Evolutionary conservation across 2,329 filamentous ascomycete genomes (phyloP), one percentile per base, ranked within the genome.

Genomic region (Rosellinia necatrix): DNA sequence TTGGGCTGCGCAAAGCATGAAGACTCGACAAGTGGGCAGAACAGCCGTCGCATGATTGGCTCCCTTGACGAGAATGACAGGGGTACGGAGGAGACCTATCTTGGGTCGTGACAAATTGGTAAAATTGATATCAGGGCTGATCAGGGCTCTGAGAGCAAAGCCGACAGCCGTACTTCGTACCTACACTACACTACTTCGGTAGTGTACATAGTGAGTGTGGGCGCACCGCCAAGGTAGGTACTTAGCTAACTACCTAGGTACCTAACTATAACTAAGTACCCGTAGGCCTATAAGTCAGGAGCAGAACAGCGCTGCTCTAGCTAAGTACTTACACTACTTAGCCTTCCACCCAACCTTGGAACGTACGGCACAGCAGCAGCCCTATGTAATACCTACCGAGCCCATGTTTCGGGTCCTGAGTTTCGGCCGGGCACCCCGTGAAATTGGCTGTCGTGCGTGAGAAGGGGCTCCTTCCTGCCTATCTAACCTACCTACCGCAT

Each of bases 101-200:
- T 38, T 42, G 51, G 51, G 24, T 22, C 38, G 40, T 58, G 56
- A 58, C 56, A 58, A 58, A 58, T 58, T n/a, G 29, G 35, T 48
- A 47, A 55, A 55, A 37, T 58, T 58, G 56, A 48, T 41, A 48
- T 54, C 56, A 37, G 48, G 24, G n/a, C n/a, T n/a, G n/a, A 24
- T 29, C 24, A n/a, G n/a, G n/a, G n/a, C n/a, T n/a, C n/a, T n/a
- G n/a, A n/a, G n/a, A n/a, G n/a, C n/a, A n/a, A n/a, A n/a, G n/a
- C n/a, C n/a, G n/a, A n/a, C n/a, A n/a, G n/a, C n/a, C n/a, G n/a
- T n/a, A n/a, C n/a, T n/a, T n/a, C n/a, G n/a, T 35, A 38, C 32
- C 30, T 37, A 35, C 17, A 10, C 3, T 25, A 40, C 37, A 3
- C 37, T 9, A 37, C n/a, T n/a, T n/a, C n/a, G 10, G 30, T 13